Base-by-base conservation (phyloP, 2,329 filamentous ascomycete genomes). In the Diaporthe caulivora region DNA sequence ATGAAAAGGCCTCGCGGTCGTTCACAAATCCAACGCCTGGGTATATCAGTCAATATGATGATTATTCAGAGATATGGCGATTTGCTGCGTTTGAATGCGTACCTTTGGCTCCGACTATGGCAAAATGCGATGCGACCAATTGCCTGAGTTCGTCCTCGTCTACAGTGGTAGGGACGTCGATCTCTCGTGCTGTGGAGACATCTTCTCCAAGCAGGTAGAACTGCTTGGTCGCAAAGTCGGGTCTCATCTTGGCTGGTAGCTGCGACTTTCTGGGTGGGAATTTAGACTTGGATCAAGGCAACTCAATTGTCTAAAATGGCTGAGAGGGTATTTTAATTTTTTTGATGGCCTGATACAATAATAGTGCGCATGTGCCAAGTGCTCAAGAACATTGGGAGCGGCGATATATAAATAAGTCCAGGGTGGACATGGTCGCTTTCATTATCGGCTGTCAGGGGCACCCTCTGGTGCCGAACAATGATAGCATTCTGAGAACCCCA, bases 131-230 rank as follows among this genome's bases (percentile, higher is more conserved):
- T 5, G 84, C 84, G 21, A 85, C 78, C 18, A 84, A 75, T 57
- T 85, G 80, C 40, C 81, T 81, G 1, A 86, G 80, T 21, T 80
- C 81, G 37, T 84, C 81, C 31, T 81, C 78, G 53, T 84, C 81
- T n/a, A 78, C 72, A 2, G 80, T 77, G 7, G 78, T 57, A n/a
- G 81, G 77, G 5, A 86, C 64, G 10, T 84, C 83, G 53, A 87
- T 80, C 9, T 82, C 80, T 70, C 74, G 79, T n/a, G 81, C 80
- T 17, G 78, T 80, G 13, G 81, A 81, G 55, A 80, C 76, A 73
- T 81, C 79, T 68, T 87, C 83, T 21, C 85, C 85, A 67, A 84
- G 76, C 26, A 87, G 82, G 71, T 85, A 81, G 70, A 87, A 87
- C 53, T 79, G 78, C 77, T 83, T 82, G 53, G 79, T 79, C 44